Evolutionary conservation across 768 basidiomycete genomes (phyloP).

Genomic region (Amanita pallidorosea): DNA sequence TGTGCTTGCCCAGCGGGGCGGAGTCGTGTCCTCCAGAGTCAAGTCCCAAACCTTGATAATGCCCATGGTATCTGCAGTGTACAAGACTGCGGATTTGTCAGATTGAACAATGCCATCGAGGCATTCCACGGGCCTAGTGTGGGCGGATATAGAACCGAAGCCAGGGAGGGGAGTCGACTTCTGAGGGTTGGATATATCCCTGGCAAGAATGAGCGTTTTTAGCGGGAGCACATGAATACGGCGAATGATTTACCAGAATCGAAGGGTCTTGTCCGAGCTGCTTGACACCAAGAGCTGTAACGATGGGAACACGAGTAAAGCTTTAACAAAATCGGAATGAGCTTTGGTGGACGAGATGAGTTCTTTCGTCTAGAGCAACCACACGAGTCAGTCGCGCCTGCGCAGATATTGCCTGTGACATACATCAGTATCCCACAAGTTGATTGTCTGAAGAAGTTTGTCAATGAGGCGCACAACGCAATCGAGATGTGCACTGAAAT

Average conservation of each 20-base stretch:
- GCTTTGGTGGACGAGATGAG: slow-evolving; percentile 62
- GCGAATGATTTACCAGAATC: slow-evolving; percentile 62
- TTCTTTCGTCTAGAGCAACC: slow-evolving; percentile 48
- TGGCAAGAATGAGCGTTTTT: slow-evolving; percentile 14
- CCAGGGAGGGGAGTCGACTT: slow-evolving; percentile 33
- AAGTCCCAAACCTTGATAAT: slow-evolving; percentile 76
- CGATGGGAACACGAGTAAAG: slow-evolving; percentile 58
- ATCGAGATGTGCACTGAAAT: slow-evolving; percentile 1
- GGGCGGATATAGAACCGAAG: slow-evolving; percentile 65
- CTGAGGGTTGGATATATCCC: slow-evolving; percentile 50
- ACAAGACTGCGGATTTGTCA: slow-evolving; percentile 41
- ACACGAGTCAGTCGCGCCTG: background rate
- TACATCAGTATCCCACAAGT: slow-evolving; percentile 76
- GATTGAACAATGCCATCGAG: slow-evolving; percentile 46
- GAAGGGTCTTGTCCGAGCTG: slow-evolving; percentile 81
- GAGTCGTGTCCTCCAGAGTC: slow-evolving; percentile 24
- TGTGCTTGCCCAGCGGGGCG: slow-evolving; percentile 38
- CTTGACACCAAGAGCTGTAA: slow-evolving; percentile 68
- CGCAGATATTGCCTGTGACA: slow-evolving; percentile 12
- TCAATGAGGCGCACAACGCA: background rate
- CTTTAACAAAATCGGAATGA: slow-evolving; percentile 89
- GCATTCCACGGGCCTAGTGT: slow-evolving; percentile 82
- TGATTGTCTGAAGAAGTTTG: slow-evolving; percentile 57
- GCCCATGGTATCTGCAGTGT: slow-evolving; percentile 91
- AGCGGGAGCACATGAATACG: background rate